Evolutionary conservation across 2,329 filamentous ascomycete species (phyloP).

Genomic region (Fusarium brachygibbosum): DNA sequence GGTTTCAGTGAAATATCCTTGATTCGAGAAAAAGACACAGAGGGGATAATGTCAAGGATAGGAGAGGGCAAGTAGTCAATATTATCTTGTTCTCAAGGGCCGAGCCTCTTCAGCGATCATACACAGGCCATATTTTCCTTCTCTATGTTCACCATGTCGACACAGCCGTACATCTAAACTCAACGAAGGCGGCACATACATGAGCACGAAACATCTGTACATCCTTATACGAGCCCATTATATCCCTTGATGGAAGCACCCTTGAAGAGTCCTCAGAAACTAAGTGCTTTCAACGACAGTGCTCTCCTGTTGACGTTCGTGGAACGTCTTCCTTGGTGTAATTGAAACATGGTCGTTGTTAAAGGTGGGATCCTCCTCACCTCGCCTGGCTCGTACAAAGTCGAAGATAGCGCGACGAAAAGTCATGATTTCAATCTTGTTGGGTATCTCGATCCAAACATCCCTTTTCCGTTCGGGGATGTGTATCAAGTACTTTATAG

Average conservation of each 20-base stretch:
- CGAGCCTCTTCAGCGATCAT: no score
- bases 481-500: conserved; percentile 45
- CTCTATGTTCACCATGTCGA: no score
- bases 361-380: background rate
- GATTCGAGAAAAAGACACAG: no score
- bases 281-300: background rate
- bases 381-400: background rate
- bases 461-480: conserved; percentile 4
- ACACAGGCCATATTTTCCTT: no score
- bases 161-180: no score
- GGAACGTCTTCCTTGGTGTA: background rate
- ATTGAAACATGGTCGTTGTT: conserved; percentile 5
- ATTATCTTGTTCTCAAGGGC: no score
- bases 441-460: background rate
- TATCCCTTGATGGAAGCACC: background rate
- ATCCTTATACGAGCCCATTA: background rate
- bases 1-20: no score
- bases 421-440: background rate
- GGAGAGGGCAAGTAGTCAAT: no score
- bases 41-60: no score
- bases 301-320: background rate
- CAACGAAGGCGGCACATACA: no score
- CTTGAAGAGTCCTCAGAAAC: background rate
- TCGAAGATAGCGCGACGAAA: background rate
- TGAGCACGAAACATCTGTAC: no score